Evolutionary conservation across 768 basidiomycete genomes (phyloP).

Genomic region (Tylopilus intermedius): DNA sequence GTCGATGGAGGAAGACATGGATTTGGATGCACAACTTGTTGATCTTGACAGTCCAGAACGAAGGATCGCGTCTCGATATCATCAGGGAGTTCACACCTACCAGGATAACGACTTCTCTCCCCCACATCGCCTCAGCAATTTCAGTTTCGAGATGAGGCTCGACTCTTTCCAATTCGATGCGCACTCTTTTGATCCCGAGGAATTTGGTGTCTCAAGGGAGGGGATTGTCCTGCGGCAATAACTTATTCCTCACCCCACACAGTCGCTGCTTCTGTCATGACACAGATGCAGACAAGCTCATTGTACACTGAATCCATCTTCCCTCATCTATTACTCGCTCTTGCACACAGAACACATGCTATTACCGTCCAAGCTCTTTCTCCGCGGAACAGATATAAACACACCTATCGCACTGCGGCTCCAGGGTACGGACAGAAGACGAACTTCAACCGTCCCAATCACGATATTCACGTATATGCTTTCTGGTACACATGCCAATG

Average conservation of each 20-base stretch:
- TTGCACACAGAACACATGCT: slow-evolving; percentile 1
- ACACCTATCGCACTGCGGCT: neutral
- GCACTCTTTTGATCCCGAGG: slow-evolving; percentile 61
- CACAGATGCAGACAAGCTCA: neutral
- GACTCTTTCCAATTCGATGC: slow-evolving; percentile 73
- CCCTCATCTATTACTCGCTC: neutral
- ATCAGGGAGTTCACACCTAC: neutral
- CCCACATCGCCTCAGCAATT: slow-evolving; percentile 30
- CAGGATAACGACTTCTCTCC: neutral
- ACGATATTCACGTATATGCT: slow-evolving; percentile 11
- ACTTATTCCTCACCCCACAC: neutral
- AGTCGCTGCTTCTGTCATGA: neutral
- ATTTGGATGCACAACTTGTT: slow-evolving; percentile 13
- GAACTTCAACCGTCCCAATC: slow-evolving; percentile 3
- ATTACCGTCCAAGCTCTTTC: neutral
- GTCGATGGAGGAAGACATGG: slow-evolving; percentile 16
- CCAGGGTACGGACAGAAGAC: slow-evolving; percentile 7
- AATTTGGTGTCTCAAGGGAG: slow-evolving; percentile 36
- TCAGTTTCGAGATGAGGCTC: slow-evolving; percentile 59
- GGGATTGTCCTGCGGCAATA: slow-evolving; percentile 13
- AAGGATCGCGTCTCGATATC: slow-evolving; percentile 10
- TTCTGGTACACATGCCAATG: slow-evolving; percentile 12
- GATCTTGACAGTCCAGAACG: slow-evolving; percentile 18
- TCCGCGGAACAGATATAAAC: slow-evolving; percentile 1
- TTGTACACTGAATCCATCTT: slow-evolving; percentile 7